Evolutionary conservation across 345 rosid genomes (phyloP), one percentile per base, ranked within the genome.

Genomic region (Mercurialis annua): DNA sequence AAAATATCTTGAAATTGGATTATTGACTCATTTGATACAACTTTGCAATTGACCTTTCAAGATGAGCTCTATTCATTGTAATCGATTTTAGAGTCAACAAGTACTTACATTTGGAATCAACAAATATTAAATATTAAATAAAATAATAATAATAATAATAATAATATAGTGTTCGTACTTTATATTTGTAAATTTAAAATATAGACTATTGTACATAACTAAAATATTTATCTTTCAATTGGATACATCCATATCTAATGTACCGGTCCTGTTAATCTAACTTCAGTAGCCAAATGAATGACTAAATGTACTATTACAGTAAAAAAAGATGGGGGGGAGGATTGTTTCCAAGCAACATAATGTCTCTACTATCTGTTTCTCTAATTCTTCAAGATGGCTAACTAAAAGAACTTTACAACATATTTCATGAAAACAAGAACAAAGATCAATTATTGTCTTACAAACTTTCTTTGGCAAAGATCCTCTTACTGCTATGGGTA

Each of bases 1-100:
- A 24, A 70, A 43, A 11, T 43, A 63, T 21, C 64, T 20, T 1
- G 75, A 71, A 12, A 71, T 24, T 55, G 34, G 0, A 24, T 71
- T 10, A 44, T 40, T 16, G 33, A 61, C 14, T 63, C 46, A 4
- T 63, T 49, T 6, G 48, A 24, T 9, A 63, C 9, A 6, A 29
- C 47, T 62, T 24, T 23, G 46, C 27, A 62, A 70, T 70, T 0
- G 61, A 64, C 10, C 68, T 33, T 33, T 63, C 63, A 6, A 33
- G 58, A 6, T 27, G 55, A 6, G 31, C 33, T 53, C 18, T 53
- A 24, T 53, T 26, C 6, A 10, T 20, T 12, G 23, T 5, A 51
- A 20, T 20, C 1, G 27, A 21, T 16, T 51, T 51, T 3, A 51
- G 27, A 1, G 15, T 21, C 29, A 51, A 51, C 10, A 51, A 21